Evolutionary conservation across 345 rosid genomes (phyloP), one percentile per base, ranked within the genome.

Genomic region (Nasturtium officinale): DNA sequence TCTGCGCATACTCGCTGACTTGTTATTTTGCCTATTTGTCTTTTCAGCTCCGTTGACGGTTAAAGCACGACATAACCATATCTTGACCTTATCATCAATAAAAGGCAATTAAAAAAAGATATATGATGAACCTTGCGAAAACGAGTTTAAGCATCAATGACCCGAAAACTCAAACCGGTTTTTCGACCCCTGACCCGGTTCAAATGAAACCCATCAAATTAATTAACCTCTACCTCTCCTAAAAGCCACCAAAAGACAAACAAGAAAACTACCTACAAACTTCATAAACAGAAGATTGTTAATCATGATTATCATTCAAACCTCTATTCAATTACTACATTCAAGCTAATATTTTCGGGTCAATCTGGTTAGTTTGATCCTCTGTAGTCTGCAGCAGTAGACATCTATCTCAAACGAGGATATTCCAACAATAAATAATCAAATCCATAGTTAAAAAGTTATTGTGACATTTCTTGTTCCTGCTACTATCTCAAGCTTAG

Each of bases 151-250:
- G 26, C 47, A 67, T 7, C 48, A 7, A 50, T 35, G 2, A 51
- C 33, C 47, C 4, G 10, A 10, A 51, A 35, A 35, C 5, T 51
- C 29, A 17, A 54, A 54, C 72, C 52, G 61, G 23, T 65, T 65
- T 32, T 23, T 20, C 46, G 23, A 48, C 7, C 4, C 23, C 23
- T 37, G 2, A 48, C 16, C 52, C 13, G 13, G 18, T 54, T 67
- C 40, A 42, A 5, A 11, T 53, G 28, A 67, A 11, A 30, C 30
- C 43, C 57, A 48, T 30, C 30, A 8, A 12, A 54, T 3, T 17
- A 28, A 5, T 21, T 9, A 16, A 54, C n/a, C n/a, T n/a, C n/a
- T n/a, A n/a, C n/a, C n/a, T 21, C 59, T 11, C 6, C 18, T 30
- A n/a, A 15, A 13, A 37, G 17, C 20, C 51, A 71, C 6, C 6